Evolutionary conservation across 371 early-diverging fungal species (phyloP), one percentile per base, ranked within the genome.

Genomic region (Quaeritorhiza haematococci): DNA sequence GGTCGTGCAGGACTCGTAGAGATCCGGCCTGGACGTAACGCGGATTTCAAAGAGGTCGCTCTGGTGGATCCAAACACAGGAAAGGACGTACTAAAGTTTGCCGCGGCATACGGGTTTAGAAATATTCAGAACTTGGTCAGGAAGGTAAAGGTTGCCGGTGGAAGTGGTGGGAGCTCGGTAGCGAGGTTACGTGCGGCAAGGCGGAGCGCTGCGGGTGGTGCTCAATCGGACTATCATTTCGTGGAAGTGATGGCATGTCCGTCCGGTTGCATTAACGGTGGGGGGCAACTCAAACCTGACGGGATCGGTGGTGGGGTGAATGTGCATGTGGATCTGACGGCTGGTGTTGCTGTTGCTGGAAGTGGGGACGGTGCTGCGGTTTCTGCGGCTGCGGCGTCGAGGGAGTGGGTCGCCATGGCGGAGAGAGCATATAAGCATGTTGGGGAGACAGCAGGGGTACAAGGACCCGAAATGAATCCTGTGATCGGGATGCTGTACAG

Each of bases 191-290:
- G 42, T 3, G 47, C 27, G 27, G 5, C 56, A 30, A 17, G 54
- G 2, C 46, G 59, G 8, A 48, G 53, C 4, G 42, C 27, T 45
- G 15, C 55, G 19, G 33, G 27, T 49, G 23, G 28, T 41, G 49
- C 51, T 7, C 28, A 44, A 33, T 33, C 24, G 34, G 47, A 51
- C 0, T 93, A 88, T 67, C 87, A 95, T 62, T 98, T 86, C 64
- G 88, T 96, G 0, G 97, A 98, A 64, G 91, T 98, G n/a, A 93
- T 93, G 93, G 95, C 95, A 6, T 94, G 95, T 67, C 95, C 95
- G 0, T 80, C 83, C 42, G 93, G 90, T 35, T 94, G 95, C 73
- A 86, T 89, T 54, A 92, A 93, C 64, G 95, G 95, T 8, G 95
- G 93, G 28, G 95, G 95, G 3, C 93, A 94, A 63, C 58, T 89